Evolutionary conservation across 164 flowering plant species (phyloP).

Genomic region (Protea cynaroides): DNA sequence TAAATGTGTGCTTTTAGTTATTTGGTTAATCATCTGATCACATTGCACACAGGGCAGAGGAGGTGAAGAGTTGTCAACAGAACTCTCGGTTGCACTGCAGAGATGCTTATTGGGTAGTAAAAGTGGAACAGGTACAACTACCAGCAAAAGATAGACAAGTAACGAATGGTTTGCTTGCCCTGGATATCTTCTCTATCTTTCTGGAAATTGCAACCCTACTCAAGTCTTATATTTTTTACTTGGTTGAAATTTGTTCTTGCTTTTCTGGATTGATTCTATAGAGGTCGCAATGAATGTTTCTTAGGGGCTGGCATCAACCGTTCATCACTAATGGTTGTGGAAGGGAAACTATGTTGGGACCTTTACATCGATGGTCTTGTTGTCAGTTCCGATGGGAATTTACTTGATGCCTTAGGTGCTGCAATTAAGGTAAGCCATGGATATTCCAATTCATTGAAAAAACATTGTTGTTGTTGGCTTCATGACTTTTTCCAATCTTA

Average conservation of each 20-base stretch:
- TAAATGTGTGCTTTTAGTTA: background rate
- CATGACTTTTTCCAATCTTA: too few species aligned
- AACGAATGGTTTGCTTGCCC: background rate
- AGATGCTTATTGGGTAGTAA: constrained; percentile 84
- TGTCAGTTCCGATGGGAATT: constrained; percentile 83
- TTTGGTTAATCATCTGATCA: constrained; percentile 2
- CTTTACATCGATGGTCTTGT: constrained; percentile 92
- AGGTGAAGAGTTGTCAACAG: constrained; percentile 81
- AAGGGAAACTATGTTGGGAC: constrained; percentile 94
- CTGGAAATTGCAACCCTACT: background rate
- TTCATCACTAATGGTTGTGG: constrained; percentile 62
- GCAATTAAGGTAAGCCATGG: constrained; percentile 71
- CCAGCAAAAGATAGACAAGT: background rate
- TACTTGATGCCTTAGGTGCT: constrained; percentile 85
- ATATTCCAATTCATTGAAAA: too few species aligned
- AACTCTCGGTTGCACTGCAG: constrained; percentile 76
- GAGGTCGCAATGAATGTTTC: background rate
- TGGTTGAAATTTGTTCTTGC: background rate
- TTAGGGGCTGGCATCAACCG: constrained; percentile 91
- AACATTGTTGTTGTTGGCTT: too few species aligned
- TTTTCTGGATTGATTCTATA: background rate
- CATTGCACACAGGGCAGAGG: constrained; percentile 71
- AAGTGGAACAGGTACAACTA: constrained; percentile 77
- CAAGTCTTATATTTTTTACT: too few species aligned
- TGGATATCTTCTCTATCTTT: background rate